Evolutionary conservation across 345 rosid species (phyloP).

Genomic region (Populus euphratica): DNA sequence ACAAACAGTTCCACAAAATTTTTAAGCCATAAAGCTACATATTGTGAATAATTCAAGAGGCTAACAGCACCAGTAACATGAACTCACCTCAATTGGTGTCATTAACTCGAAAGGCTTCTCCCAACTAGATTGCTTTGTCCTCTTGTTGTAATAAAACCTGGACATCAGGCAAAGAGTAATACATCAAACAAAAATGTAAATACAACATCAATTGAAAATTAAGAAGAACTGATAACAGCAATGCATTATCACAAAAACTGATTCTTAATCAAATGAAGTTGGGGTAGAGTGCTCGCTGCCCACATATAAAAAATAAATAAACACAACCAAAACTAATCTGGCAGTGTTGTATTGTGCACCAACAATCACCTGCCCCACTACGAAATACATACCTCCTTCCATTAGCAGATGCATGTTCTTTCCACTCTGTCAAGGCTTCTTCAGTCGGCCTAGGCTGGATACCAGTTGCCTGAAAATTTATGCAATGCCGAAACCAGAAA

Average conservation of each 20-base stretch:
- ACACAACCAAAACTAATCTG: constrained; percentile 6
- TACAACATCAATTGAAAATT: constrained; percentile 4
- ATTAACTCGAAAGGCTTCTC: constrained; percentile 90
- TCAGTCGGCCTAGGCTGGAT: constrained; percentile 41
- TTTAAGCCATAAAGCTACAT: not conserved
- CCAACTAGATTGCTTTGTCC: constrained; percentile 77
- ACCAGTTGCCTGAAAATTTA: constrained; percentile 35
- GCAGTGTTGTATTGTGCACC: not conserved
- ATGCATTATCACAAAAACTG: not conserved
- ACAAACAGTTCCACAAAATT: not conserved
- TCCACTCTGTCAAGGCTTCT: constrained; percentile 63
- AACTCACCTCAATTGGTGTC: constrained; percentile 86
- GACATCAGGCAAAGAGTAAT: constrained; percentile 11
- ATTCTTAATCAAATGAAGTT: not conserved
- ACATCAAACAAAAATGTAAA: constrained; percentile 6
- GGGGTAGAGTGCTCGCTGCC: not conserved
- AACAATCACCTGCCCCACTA: not conserved
- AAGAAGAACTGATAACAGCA: not conserved
- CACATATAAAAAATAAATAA: not conserved
- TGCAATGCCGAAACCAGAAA: constrained; percentile 5
- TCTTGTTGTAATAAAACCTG: constrained; percentile 89
- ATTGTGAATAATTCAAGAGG: constrained; percentile 12
- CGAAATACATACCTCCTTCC: constrained; percentile 64
- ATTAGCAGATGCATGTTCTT: constrained; percentile 74
- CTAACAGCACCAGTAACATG: not conserved